Conservation (phyloP, 441 rosid species). For the Pelargonium citronellum region DNA sequence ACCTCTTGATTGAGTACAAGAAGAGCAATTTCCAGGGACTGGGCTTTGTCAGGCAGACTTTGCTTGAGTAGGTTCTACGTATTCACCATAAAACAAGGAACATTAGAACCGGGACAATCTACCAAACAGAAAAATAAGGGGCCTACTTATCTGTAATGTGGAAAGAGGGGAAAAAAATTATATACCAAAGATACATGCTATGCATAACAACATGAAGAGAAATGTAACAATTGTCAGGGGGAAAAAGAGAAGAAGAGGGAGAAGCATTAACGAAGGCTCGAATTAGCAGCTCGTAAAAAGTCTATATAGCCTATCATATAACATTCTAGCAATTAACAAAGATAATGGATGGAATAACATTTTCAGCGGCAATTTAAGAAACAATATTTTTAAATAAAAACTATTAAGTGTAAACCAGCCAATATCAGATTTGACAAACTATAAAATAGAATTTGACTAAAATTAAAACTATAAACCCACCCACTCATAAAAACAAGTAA, state of each 20-base stretch:
- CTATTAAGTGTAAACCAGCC: background rate
- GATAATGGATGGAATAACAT: background rate
- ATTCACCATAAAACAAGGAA: conserved; percentile 33
- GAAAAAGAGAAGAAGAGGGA: background rate
- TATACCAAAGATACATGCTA: background rate
- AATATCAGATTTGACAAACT: background rate
- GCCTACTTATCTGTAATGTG: background rate
- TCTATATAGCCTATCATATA: background rate
- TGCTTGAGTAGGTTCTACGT: conserved; percentile 57
- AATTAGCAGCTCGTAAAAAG: background rate
- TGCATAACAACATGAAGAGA: background rate
- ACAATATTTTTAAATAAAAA: background rate
- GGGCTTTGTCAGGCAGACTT: conserved; percentile 40
- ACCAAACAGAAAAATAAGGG: conserved; percentile 21
- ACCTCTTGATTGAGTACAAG: conserved; percentile 57
- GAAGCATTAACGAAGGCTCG: background rate
- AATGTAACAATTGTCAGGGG: background rate
- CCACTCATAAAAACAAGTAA: too few relatives aligned
- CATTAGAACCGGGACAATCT: conserved; percentile 20
- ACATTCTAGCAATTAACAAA: background rate
- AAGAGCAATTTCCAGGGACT: conserved; percentile 73
- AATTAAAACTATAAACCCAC: background rate
- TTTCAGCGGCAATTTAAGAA: background rate
- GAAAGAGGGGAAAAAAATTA: background rate
- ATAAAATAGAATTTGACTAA: background rate